Conservation (phyloP, 2,329 filamentous ascomycete genomes). For the Camillea tinctor region DNA sequence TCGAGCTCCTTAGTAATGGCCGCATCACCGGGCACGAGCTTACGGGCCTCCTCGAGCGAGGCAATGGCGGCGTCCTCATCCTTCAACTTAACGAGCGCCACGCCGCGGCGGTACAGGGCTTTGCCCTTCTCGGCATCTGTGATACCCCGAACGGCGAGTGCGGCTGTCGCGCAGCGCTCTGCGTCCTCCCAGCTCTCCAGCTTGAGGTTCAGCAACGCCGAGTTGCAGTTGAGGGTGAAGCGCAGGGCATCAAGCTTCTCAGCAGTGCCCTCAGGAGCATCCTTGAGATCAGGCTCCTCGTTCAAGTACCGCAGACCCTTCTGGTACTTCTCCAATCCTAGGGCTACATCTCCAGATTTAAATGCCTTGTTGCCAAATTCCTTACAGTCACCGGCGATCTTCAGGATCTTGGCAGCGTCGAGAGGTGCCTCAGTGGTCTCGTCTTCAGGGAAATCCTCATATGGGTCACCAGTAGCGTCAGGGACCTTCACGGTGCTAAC, state of each 20-base stretch:
- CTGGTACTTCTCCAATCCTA: conserved; percentile 87
- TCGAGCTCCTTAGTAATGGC: conserved; percentile 73
- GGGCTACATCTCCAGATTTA: conserved; percentile 68
- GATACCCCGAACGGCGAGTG: conserved; percentile 65
- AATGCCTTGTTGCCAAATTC: conserved; percentile 90
- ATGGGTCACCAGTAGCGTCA: conserved; percentile 83
- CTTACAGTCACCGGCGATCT: conserved; percentile 84
- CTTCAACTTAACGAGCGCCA: conserved; percentile 73
- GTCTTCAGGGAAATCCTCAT: conserved; percentile 96
- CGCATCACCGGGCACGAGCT: conserved; percentile 71
- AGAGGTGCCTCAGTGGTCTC: conserved; percentile 57
- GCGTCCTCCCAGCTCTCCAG: conserved; percentile 69
- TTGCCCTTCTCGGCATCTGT: conserved; percentile 82
- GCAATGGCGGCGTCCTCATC: conserved; percentile 79
- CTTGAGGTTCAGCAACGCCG: conserved; percentile 83
- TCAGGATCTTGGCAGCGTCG: conserved; percentile 65
- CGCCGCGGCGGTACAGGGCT: conserved; percentile 78
- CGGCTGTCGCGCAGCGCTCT: conserved; percentile 67
- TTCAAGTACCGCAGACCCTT: conserved; percentile 69
- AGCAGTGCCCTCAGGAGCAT: conserved; percentile 66
- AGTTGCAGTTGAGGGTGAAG: conserved; percentile 85
- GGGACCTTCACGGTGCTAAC: conserved; percentile 66
- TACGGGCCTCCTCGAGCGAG: conserved; percentile 73
- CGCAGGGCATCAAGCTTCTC: conserved; percentile 70
- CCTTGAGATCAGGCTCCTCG: conserved; percentile 63